Evolutionary conservation across 208 protist species (phyloP).

Genomic region (Trypanosoma melophagium): DNA sequence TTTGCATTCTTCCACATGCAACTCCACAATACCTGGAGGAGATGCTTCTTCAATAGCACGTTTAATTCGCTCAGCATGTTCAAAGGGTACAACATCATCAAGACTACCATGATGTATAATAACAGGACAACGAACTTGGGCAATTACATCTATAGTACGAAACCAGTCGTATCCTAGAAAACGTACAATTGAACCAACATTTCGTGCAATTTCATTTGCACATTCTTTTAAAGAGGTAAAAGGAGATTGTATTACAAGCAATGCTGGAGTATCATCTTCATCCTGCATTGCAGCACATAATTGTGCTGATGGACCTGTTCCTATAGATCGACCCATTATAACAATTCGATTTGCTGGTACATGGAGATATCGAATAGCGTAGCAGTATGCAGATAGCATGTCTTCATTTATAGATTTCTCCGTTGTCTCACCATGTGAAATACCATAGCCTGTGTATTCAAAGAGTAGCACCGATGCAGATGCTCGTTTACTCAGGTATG

Average conservation of each 20-base stretch:
- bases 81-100: slow-evolving; percentile 72
- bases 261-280: slow-evolving; percentile 34
- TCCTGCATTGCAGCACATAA: slow-evolving; percentile 45
- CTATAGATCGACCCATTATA: slow-evolving; percentile 82
- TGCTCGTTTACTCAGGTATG: slow-evolving; percentile 50
- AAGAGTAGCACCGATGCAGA: slow-evolving; percentile 64
- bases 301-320: slow-evolving; percentile 53
- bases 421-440: slow-evolving; percentile 45
- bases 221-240: slow-evolving; percentile 80
- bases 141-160: slow-evolving; percentile 75
- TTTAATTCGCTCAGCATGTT: slow-evolving; percentile 65
- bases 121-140: slow-evolving; percentile 68
- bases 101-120: slow-evolving; percentile 82
- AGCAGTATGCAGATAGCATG: slow-evolving; percentile 66
- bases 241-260: slow-evolving; percentile 70
- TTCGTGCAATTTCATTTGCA: slow-evolving; percentile 64
- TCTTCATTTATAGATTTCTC: slow-evolving; percentile 67
- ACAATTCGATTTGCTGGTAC: slow-evolving; percentile 63
- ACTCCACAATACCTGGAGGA: slow-evolving; percentile 52
- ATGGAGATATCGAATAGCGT: slow-evolving; percentile 46
- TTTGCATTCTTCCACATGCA: slow-evolving; percentile 57
- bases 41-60: slow-evolving; percentile 38
- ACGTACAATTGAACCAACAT: slow-evolving; percentile 57
- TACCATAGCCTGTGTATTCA: slow-evolving; percentile 87
- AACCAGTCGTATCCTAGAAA: slow-evolving; percentile 85